Evolutionary conservation across 495 filamentous ascomycete species (phyloP).

Genomic region (Trichoderma orchidacearum): DNA sequence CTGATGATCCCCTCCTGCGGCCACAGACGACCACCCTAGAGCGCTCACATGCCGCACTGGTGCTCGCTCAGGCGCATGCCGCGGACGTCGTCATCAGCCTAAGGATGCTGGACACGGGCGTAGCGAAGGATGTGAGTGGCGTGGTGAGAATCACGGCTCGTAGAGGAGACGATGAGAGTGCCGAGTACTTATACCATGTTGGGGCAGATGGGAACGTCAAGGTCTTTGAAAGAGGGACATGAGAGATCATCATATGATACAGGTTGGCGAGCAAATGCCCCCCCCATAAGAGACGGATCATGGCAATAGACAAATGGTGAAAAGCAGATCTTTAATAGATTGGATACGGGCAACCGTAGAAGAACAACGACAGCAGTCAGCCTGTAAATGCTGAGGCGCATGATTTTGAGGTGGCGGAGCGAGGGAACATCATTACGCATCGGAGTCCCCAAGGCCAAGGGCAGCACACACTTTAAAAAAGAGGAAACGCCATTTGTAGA

Average conservation of each 20-base stretch:
- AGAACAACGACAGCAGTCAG: too few species aligned
- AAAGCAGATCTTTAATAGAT: too few species aligned
- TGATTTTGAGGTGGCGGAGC: too few species aligned
- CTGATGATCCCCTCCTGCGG: constrained; percentile 55
- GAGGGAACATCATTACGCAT: too few species aligned
- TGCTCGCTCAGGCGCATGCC: constrained; percentile 57
- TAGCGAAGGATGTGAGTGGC: constrained; percentile 82
- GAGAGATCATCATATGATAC: not conserved
- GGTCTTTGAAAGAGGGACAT: constrained; percentile 61
- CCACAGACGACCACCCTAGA: constrained; percentile 48
- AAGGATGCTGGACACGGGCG: constrained; percentile 66
- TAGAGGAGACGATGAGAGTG: constrained; percentile 31
- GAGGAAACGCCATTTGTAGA: not conserved
- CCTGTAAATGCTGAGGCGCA: too few species aligned
- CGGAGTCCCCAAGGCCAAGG: not conserved
- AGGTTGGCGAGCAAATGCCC: too few species aligned
- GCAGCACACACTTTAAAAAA: too few species aligned
- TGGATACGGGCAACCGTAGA: too few species aligned
- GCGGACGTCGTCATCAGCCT: constrained; percentile 56
- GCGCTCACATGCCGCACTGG: constrained; percentile 53
- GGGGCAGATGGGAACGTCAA: constrained; percentile 61
- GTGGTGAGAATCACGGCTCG: constrained; percentile 64
- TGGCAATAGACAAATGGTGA: too few species aligned
- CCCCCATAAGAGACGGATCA: too few species aligned
- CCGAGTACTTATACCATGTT: constrained; percentile 72